Evolutionary conservation across 2,329 filamentous ascomycete species (phyloP).

Genomic region (Fusarium newnesense): DNA sequence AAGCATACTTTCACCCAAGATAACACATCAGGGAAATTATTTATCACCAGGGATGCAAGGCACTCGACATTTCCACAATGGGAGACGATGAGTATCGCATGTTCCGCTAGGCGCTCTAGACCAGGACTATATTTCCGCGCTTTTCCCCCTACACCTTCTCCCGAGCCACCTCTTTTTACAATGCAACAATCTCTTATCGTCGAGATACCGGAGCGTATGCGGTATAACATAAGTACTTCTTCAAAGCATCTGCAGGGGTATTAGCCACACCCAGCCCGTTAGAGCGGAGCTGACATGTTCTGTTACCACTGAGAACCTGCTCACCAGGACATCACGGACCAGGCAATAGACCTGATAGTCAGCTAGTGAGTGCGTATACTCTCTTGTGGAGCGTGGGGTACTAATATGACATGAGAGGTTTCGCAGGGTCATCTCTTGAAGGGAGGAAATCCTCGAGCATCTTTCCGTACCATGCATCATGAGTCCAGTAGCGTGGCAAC

Average conservation of each 20-base stretch:
- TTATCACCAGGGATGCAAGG: neutral
- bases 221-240: neutral
- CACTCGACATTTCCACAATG: neutral
- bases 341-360: neutral
- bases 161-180: neutral
- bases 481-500: neutral
- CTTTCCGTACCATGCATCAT: neutral
- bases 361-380: neutral
- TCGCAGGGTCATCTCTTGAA: neutral
- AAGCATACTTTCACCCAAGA: too few relatives aligned
- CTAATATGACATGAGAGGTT: neutral
- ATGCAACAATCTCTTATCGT: neutral
- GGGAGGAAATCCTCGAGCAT: neutral
- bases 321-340: neutral
- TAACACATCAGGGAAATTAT: neutral
- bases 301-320: neutral
- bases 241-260: neutral
- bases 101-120: neutral
- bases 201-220: neutral
- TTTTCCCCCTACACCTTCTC: neutral
- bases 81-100: neutral
- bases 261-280: neutral
- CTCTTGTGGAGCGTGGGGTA: neutral
- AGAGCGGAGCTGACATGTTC: neutral
- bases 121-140: neutral